Evolutionary conservation across 1,284 basidiomycete species (phyloP).

Genomic region (Sanguinoderma infundibulare): DNA sequence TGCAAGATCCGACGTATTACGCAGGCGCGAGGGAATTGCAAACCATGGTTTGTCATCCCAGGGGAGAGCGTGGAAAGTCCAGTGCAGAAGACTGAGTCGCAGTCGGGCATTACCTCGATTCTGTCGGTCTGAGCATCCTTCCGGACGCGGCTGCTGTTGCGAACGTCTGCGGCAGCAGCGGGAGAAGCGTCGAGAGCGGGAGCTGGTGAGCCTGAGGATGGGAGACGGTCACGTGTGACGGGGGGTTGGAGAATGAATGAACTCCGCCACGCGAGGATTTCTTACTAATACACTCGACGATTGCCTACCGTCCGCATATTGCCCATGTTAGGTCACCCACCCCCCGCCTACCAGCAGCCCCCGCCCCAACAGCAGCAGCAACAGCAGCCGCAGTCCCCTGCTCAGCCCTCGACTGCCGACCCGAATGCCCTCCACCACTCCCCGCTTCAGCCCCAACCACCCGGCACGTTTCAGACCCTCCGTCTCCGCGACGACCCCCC

Average conservation of each 20-base stretch:
- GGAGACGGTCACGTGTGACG: slow-evolving; percentile 20
- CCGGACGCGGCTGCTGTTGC: not conserved
- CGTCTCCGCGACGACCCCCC: slow-evolving; percentile 64
- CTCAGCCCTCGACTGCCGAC: slow-evolving; percentile 29
- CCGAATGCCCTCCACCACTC: slow-evolving; percentile 27
- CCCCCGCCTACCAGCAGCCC: slow-evolving; percentile 40
- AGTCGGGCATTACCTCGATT: not conserved
- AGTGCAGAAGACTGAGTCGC: not conserved
- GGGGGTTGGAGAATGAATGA: slow-evolving; percentile 15
- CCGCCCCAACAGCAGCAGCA: slow-evolving; percentile 31
- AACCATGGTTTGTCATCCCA: slow-evolving; percentile 11
- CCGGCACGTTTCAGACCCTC: slow-evolving; percentile 54
- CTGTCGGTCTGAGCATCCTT: not conserved
- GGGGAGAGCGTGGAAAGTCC: not conserved
- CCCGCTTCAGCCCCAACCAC: slow-evolving; percentile 38
- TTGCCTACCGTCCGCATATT: slow-evolving; percentile 32
- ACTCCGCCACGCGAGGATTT: slow-evolving; percentile 35
- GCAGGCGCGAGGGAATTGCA: not conserved
- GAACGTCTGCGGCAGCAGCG: not conserved
- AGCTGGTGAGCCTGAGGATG: not conserved
- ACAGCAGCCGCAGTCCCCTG: slow-evolving; percentile 36
- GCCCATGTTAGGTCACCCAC: slow-evolving; percentile 42
- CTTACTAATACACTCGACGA: slow-evolving; percentile 41
- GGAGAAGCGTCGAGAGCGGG: not conserved
- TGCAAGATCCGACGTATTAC: not conserved